Evolutionary conservation across 1,139 yeast species (phyloP), one percentile per base, ranked within the genome.

Genomic region (Candida glucosophila): DNA sequence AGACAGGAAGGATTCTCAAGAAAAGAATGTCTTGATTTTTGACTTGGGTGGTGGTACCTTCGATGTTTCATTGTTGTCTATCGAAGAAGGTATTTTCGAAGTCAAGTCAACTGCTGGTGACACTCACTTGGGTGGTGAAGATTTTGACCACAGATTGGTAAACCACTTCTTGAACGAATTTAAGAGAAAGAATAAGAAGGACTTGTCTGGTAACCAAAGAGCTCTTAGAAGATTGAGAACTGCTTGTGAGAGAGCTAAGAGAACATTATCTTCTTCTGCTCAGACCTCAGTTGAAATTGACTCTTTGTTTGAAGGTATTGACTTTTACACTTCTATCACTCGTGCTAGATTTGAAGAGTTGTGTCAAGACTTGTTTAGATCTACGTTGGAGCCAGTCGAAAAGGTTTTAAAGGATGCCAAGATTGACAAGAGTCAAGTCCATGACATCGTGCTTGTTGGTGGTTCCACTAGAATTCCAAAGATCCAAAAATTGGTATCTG

Each of bases 391-490:
- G 49, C 97, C 97, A 52, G 96, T 88, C 57, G 96, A 86, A 73
- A 86, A 85, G 73, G 97, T 88, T 50, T 76, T 88, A 65, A 82
- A 81, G 70, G 97, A 88, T 61, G 78, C 96, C 49, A 82, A 83
- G 74, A 71, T 85, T 50, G 73, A 81, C 64, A 88, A 86, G 78
- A 65, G 88, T 36, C 71, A 72, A 47, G 90, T 88, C 48, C 78
- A 88, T 60, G 96, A 88, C 70, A 85, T 88, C 61, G 97, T 88
- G 57, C 74, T 88, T 45, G 97, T 88, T 49, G 97, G 97, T 78
- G 97, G 97, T 75, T 88, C 97, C 44, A 88, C 97, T 63, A 86
- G 97, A 81, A 88, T 88, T 72, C 97, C 97, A 73, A 85, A 85
- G 77, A 83, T 88, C 58, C 96, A 88, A 73, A 85, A 88, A 69